phyloP scores from a whole-genome alignment of 1,284 basidiomycete genomes.

The Neonothopanus nambi region DNA sequence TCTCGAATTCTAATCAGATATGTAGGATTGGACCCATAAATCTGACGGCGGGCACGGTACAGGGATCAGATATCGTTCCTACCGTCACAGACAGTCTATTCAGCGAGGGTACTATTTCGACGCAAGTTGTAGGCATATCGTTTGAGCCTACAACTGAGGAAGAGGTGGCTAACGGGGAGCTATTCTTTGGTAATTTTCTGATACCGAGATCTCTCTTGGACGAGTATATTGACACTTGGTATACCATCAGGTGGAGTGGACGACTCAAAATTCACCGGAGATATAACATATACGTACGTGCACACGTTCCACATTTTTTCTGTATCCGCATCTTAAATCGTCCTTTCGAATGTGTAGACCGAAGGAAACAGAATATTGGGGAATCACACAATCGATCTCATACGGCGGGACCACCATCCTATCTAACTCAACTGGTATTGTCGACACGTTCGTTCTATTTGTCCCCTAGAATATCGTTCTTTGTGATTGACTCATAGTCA shows the following conservation, averaged over 20 bases:
- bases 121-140: constrained; percentile 49
- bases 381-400: constrained; percentile 42
- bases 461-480: no score
- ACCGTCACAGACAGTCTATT: constrained; percentile 46
- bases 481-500: constrained; percentile 37
- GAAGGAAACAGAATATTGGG: constrained; percentile 40
- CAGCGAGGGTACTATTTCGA: constrained; percentile 40
- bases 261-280: constrained; percentile 30
- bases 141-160: constrained; percentile 45
- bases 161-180: constrained; percentile 2
- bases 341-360: neutral
- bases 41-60: constrained; percentile 41
- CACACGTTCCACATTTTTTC: no score
- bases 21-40: constrained; percentile 45
- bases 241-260: constrained; percentile 37
- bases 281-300: constrained; percentile 7
- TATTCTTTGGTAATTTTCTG: constrained; percentile 22
- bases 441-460: constrained; percentile 22
- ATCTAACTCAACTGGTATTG: constrained; percentile 42
- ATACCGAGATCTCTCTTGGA: neutral
- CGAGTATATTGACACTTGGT: neutral
- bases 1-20: constrained; percentile 9
- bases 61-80: constrained; percentile 27
- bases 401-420: constrained; percentile 46
- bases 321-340: neutral